Base-by-base conservation (phyloP, 2,329 filamentous ascomycete species). In the Hymenoscyphus scutula region DNA sequence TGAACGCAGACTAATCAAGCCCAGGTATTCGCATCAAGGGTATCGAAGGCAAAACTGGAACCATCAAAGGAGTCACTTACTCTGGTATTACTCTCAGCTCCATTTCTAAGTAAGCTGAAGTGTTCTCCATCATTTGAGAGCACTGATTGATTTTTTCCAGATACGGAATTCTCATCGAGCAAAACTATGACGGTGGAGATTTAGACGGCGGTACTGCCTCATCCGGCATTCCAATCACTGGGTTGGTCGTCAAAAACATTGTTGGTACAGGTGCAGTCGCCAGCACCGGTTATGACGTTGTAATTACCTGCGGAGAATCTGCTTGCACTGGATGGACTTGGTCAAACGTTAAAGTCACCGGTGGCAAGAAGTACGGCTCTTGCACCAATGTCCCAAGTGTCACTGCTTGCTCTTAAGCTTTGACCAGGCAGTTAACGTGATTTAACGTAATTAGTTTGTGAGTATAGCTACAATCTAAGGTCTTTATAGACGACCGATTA, bases 21-120 rank as follows among this genome's bases (percentile, higher is more conserved):
- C n/a, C n/a, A 48, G 41, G n/a, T 48, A 48, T 85, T 57, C 83
- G 84, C 63, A 80, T 87, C 75, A 87, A 87, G 77, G 83, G 82
- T 15, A 77, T 80, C 41, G 78, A 74, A 56, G 79, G 76, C 58
- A 78, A 78, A 3, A 84, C 80, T 0, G 84, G 84, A 53, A 75
- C 76, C 7, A 81, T 87, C 62, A 75, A 72, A 38, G 78, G 77
- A 58, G 76, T 86, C 29, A 84, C 79, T 2, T 86, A 84, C 74
- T 74, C 72, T 30, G 76, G 76, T 64, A 85, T 85, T 70, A 77
- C 76, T 0, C 75, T 85, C 0, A 48, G 41, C 41, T 48, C 41
- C 19, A 48, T 48, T 19, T 48, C 41, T 8, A 48, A 48, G 41
- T 48, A 25, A 48, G 41, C 4, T 7, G 7, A 23, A 23, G n/a